Conservation (phyloP, 331 rosid genomes). For the Acacia pycnantha region DNA sequence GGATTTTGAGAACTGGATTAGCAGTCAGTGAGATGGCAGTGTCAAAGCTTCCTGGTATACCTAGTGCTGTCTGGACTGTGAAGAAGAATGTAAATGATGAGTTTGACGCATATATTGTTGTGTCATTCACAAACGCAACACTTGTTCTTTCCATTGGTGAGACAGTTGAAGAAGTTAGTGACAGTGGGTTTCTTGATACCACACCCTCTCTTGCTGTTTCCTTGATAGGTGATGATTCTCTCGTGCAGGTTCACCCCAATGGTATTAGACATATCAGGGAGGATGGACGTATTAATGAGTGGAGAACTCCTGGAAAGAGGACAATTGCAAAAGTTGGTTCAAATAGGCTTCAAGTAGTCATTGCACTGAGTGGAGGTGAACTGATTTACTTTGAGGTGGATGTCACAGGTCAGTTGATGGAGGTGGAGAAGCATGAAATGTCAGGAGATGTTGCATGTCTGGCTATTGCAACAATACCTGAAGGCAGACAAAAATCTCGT, state of each 20-base stretch:
- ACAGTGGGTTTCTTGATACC: constrained; percentile 94
- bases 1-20: constrained; percentile 92
- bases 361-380: constrained; percentile 93
- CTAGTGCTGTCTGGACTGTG: constrained; percentile 98
- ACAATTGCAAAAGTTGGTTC: constrained; percentile 87
- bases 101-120: constrained; percentile 94
- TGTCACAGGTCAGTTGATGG: constrained; percentile 91
- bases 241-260: constrained; percentile 99
- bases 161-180: constrained; percentile 96
- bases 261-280: constrained; percentile 98
- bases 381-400: constrained; percentile 93
- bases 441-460: constrained; percentile 93
- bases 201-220: constrained; percentile 95
- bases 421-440: constrained; percentile 96
- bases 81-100: constrained; percentile 87
- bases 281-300: constrained; percentile 93
- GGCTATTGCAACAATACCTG: constrained; percentile 95
- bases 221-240: constrained; percentile 96
- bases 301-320: constrained; percentile 98
- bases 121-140: constrained; percentile 89
- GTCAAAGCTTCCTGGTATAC: constrained; percentile 92
- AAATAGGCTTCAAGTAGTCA: constrained; percentile 90
- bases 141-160: constrained; percentile 98
- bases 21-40: constrained; percentile 99
- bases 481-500: constrained; percentile 92